A percentile compares a stretch with the other conserved stretches of the same genome.
These are phyloP conservation scores for Paracorniculantispora psalliotae DNA, from an alignment of 2,329 filamentous ascomycete species.

Conservation along the genomic window DNA sequence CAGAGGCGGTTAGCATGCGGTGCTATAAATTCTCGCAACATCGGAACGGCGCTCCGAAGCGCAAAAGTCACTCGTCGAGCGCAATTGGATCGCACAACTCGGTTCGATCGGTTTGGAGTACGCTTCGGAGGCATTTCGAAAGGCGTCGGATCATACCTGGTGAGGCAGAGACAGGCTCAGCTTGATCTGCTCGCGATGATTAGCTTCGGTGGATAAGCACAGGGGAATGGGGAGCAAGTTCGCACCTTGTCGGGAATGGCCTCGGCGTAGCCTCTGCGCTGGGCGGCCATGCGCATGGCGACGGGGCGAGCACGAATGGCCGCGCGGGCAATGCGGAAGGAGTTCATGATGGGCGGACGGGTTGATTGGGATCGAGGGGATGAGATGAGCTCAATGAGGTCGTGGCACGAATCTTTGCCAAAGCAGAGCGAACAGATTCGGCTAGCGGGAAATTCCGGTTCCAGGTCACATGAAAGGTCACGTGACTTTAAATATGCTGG, in stretches of 20 bases:
- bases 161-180: slow-evolving; percentile 96
- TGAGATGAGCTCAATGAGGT: slow-evolving; percentile 37
- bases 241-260: slow-evolving; percentile 73
- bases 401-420: slow-evolving; percentile 45
- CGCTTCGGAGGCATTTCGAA: not conserved
- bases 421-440: slow-evolving; percentile 36
- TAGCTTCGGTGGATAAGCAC: slow-evolving; percentile 17
- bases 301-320: slow-evolving; percentile 80
- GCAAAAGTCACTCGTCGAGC: slow-evolving; percentile 9
- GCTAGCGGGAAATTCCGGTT: slow-evolving; percentile 37
- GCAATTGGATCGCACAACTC: slow-evolving; percentile 25
- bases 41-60: not conserved
- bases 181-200: slow-evolving; percentile 63
- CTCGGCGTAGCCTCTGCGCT: slow-evolving; percentile 89
- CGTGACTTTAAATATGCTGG: slow-evolving; percentile 20
- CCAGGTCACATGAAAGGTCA: slow-evolving; percentile 27
- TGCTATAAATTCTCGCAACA: slow-evolving; percentile 13
- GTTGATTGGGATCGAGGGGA: slow-evolving; percentile 46
- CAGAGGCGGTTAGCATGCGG: slow-evolving; percentile 47
- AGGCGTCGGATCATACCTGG: slow-evolving; percentile 65
- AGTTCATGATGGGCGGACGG: slow-evolving; percentile 69
- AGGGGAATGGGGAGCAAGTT: slow-evolving; percentile 20
- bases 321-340: slow-evolving; percentile 84
- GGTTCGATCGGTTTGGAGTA: slow-evolving; percentile 15
- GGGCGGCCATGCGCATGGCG: slow-evolving; percentile 67